Evolutionary conservation across 495 filamentous ascomycete species (phyloP), one percentile per base, ranked within the genome.

Genomic region (Aspergillus leporis): DNA sequence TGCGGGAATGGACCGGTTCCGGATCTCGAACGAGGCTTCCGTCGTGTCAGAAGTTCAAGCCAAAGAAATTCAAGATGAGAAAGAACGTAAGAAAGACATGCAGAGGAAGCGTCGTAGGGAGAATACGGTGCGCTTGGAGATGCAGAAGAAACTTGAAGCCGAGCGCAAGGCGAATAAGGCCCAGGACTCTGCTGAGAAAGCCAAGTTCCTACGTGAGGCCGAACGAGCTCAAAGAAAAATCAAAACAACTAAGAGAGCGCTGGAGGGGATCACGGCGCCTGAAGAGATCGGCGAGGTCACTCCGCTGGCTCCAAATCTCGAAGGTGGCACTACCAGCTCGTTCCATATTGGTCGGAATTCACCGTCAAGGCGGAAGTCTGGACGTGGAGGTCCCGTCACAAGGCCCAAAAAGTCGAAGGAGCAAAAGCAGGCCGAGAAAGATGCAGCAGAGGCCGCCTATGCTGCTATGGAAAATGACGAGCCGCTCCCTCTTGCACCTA

Each of bases 41-140:
- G 94, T 93, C 18, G 79, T 92, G 53, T 83, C 88, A 46, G 87
- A 96, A 63, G 93, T 98, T 1, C 90, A 94, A 59, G 86, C 89
- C 55, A 90, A 90, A 61, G 94, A 97, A 69, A 80, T 97, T 8
- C 88, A 89, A 56, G 92, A 94, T 50, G 94, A 99, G 70, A 99
- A 98, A 71, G 95, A 98, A 74, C 91, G 95, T 28, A 99, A 99
- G 81, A 99, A 99, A 77, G 94, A 98, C 61, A 96, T 97, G 90
- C 94, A 99, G 67, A 88, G 95, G 23, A 98, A 97, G 76, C 86
- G 94, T 23, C 87, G 94, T n/a, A 86, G 94, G 19, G 94, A 98
- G 70, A 97, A 97, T 75, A 96, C 94, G 12, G 88, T 97, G 69
- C 88, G 90, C 14, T 81, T 87, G 57, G 92, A 93, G 46, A 84